phyloP scores from a whole-genome alignment of 208 protist species.

The Leptomonas pyrrhocoris region DNA sequence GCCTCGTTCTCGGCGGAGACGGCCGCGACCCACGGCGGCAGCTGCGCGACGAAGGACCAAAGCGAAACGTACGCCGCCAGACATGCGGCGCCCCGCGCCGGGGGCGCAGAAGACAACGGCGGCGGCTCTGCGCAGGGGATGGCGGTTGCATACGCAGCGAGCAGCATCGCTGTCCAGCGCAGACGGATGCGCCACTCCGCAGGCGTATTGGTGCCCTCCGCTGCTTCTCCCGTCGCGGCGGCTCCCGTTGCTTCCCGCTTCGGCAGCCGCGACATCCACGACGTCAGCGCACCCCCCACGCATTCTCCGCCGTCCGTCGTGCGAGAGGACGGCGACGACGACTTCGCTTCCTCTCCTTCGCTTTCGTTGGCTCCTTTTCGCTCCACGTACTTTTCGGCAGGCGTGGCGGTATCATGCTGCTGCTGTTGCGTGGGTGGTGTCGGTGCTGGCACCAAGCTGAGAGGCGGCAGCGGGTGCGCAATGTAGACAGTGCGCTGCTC shows the following conservation, averaged over 20 bases:
- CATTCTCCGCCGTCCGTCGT: not conserved
- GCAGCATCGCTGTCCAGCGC: constrained; percentile 28
- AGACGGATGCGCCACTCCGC: constrained; percentile 34
- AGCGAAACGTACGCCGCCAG: constrained; percentile 29
- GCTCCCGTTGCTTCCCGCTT: not conserved
- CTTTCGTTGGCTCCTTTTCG: not conserved
- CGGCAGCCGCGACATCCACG: constrained; percentile 14
- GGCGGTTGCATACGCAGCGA: constrained; percentile 5
- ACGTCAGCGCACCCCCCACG: not conserved
- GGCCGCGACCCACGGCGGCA: constrained; percentile 32
- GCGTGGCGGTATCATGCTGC: not conserved
- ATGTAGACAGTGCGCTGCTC: constrained; percentile 34
- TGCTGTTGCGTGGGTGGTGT: not conserved
- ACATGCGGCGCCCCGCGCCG: not conserved
- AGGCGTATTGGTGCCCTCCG: constrained; percentile 3
- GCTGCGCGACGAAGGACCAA: constrained; percentile 34
- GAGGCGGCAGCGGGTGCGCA: constrained; percentile 4
- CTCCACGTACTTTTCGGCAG: not conserved
- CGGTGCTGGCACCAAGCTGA: not conserved
- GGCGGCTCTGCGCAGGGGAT: not conserved
- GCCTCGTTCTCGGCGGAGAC: constrained; percentile 19
- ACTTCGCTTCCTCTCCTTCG: not conserved
- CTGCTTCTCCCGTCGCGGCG: not conserved
- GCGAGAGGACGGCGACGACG: not conserved
- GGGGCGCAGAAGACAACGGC: not conserved